Percentiles rank a stretch among this genome's conserved stretches.
Conservation (phyloP, 345 rosid genomes). For the Eucalyptus cladocalyx region DNA sequence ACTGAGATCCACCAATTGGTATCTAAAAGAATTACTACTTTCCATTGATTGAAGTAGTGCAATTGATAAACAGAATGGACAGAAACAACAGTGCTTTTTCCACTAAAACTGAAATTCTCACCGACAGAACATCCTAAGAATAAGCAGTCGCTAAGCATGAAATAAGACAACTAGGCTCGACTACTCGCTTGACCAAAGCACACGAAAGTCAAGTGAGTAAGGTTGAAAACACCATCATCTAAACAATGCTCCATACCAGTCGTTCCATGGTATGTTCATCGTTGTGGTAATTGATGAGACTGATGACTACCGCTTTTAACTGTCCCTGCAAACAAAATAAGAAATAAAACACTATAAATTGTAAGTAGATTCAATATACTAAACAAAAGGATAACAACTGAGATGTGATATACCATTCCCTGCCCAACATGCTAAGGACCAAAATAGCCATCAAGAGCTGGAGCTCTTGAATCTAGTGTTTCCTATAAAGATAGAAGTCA, state of each 20-base stretch:
- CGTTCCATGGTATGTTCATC: slow-evolving; percentile 9
- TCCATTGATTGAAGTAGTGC: neutral
- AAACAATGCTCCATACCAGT: slow-evolving; percentile 7
- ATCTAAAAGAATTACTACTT: neutral
- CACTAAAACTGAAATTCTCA: neutral
- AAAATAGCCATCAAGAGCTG: slow-evolving; percentile 28
- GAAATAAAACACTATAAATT: neutral
- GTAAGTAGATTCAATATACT: neutral
- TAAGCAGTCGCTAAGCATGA: neutral
- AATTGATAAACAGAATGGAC: neutral
- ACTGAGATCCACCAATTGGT: neutral
- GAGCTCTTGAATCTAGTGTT: slow-evolving; percentile 28
- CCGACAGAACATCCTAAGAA: neutral
- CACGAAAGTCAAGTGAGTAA: neutral
- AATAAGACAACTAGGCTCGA: neutral
- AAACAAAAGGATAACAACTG: neutral
- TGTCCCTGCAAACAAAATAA: neutral
- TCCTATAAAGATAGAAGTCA: neutral
- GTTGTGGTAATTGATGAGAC: neutral
- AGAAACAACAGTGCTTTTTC: neutral
- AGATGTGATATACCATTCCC: neutral
- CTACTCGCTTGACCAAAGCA: neutral
- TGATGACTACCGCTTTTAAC: neutral
- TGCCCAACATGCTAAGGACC: neutral
- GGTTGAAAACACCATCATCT: neutral